Percentiles rank a stretch among this genome's conserved stretches.
Evolutionary conservation across 2,329 filamentous ascomycete genomes (phyloP).

Genomic region (Paraconiothyrium brasiliense): DNA sequence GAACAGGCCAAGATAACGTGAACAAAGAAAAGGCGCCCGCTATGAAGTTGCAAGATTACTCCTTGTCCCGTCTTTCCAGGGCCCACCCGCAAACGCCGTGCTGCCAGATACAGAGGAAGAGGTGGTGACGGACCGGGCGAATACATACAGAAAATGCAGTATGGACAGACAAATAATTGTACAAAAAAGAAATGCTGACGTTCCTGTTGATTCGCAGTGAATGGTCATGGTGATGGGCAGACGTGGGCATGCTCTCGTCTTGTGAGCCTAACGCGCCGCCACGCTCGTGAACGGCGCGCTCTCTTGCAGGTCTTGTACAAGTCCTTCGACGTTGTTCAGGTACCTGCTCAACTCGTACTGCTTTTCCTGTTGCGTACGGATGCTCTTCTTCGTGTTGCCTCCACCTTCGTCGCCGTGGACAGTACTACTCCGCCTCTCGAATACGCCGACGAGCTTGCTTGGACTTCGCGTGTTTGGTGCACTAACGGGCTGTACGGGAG

Average conservation of each 20-base stretch:
- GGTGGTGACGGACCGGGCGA: conserved; percentile 10
- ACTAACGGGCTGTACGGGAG: conserved; percentile 57
- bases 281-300: conserved; percentile 67
- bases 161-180: conserved; percentile 7
- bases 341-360: conserved; percentile 79
- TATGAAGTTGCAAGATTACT: conserved; percentile 27
- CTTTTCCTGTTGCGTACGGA: conserved; percentile 81
- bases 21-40: conserved; percentile 26
- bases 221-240: conserved; percentile 3
- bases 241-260: neutral
- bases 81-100: conserved; percentile 35
- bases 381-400: conserved; percentile 41
- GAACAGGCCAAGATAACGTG: conserved; percentile 18
- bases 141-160: conserved; percentile 9
- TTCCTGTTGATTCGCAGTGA: conserved; percentile 7
- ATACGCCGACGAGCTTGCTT: conserved; percentile 43
- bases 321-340: conserved; percentile 79
- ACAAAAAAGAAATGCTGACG: conserved; percentile 15
- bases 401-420: conserved; percentile 37
- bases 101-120: conserved; percentile 31
- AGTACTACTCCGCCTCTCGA: conserved; percentile 44
- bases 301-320: conserved; percentile 84
- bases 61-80: conserved; percentile 23
- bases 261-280: conserved; percentile 32
- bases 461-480: conserved; percentile 52